Evolutionary conservation across 345 rosid genomes (phyloP).

Genomic region (Geranium brycei): DNA sequence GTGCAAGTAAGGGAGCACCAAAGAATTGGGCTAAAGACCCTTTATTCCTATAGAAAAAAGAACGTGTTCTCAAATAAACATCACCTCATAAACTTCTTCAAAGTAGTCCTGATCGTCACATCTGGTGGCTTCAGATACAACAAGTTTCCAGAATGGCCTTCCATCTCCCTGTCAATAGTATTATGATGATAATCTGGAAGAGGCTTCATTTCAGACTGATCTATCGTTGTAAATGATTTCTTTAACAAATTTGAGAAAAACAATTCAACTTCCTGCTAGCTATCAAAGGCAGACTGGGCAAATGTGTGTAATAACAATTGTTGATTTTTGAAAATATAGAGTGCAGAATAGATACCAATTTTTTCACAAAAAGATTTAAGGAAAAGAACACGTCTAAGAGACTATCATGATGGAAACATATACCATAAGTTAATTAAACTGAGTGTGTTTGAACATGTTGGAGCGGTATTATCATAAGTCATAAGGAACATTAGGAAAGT

Average conservation of each 20-base stretch:
- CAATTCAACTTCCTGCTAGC: background rate
- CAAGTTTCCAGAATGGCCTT: conserved; percentile 69
- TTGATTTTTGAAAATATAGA: no score
- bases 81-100: conserved; percentile 77
- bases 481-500: background rate
- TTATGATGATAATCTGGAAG: no score
- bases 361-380: no score
- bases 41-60: no score
- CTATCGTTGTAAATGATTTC: background rate
- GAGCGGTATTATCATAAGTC: background rate
- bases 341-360: no score
- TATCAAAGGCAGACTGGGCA: background rate
- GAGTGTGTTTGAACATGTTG: background rate
- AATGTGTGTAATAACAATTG: background rate
- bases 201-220: conserved; percentile 2
- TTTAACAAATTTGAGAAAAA: background rate
- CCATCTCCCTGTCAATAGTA: conserved; percentile 75
- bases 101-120: conserved; percentile 58
- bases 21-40: no score
- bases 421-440: no score
- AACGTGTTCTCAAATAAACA: background rate
- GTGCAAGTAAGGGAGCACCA: no score
- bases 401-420: no score
- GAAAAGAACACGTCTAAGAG: no score
- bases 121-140: conserved; percentile 82